Conservation (phyloP, 2,329 filamentous ascomycete species). For the Didymella pinodella region DNA sequence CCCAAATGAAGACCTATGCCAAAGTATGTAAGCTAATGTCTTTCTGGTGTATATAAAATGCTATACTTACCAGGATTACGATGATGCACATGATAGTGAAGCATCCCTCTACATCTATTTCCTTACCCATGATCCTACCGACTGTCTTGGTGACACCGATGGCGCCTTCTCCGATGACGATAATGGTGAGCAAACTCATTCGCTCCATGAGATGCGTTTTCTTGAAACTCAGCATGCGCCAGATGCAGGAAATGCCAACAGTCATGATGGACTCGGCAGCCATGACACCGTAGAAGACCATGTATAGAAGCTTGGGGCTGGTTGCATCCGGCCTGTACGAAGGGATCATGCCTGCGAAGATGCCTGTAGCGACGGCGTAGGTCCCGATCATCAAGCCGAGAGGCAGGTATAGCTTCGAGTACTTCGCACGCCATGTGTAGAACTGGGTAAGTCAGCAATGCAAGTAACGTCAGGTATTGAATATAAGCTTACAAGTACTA, state of each 20-base stretch:
- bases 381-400: slow-evolving; percentile 42
- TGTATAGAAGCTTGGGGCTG: slow-evolving; percentile 35
- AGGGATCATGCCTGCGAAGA: slow-evolving; percentile 47
- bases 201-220: slow-evolving; percentile 70
- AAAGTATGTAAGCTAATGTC: slow-evolving; percentile 1
- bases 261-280: slow-evolving; percentile 61
- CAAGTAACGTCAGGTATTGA: neutral
- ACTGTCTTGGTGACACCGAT: slow-evolving; percentile 68
- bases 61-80: slow-evolving; percentile 40
- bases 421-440: slow-evolving; percentile 40
- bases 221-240: slow-evolving; percentile 66
- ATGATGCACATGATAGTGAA: slow-evolving; percentile 50
- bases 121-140: slow-evolving; percentile 48
- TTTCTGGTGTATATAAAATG: neutral
- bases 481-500: slow-evolving; percentile 37
- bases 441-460: slow-evolving; percentile 24
- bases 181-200: slow-evolving; percentile 69
- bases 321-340: slow-evolving; percentile 35
- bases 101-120: slow-evolving; percentile 46
- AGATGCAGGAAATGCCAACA: slow-evolving; percentile 63
- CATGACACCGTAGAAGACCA: slow-evolving; percentile 55
- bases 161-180: slow-evolving; percentile 72
- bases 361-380: slow-evolving; percentile 38
- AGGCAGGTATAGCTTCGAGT: slow-evolving; percentile 46
- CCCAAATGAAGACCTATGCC: slow-evolving; percentile 64